Evolutionary conservation across 75 land plant genomes (phyloP), one percentile per base, ranked within the genome.

Genomic region (Pinus tabuliformis): DNA sequence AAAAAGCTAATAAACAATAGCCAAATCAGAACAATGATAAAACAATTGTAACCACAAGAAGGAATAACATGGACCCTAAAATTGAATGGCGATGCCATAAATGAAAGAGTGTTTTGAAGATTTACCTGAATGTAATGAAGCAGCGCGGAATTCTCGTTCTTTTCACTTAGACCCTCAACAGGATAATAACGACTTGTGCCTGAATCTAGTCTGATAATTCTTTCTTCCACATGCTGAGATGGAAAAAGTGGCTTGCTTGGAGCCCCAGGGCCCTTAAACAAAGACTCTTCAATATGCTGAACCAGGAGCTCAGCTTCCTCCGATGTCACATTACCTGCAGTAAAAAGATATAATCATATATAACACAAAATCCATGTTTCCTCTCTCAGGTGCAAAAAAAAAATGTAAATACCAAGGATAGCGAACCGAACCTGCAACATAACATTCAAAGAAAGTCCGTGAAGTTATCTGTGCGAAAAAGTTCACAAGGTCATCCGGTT

Each of bases 91-190:
- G 52, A 68, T 36, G 52, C 14, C 45, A 39, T 7, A 39, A 18
- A 39, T 33, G 30, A 18, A 33, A 30, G n/a, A 16, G 68, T 68
- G 42, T 37, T 30, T 6, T 68, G 22, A n/a, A 20, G 49, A 20
- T 39, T 18, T 82, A 94, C 99, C 91, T 97, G 99, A 77, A 97
- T 86, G 80, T 94, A 94, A 70, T 89, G 83, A 57, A 90, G 83
- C 14, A 97, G 68, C 5, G 95, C 87, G 71, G 99, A 97, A 86
- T 97, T 97, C 28, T 91, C 93, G 81, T 97, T 91, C 76, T 71
- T 78, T 58, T 81, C 76, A 82, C 94, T 97, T 30, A 91, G 78
- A 58, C 88, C 90, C 68, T 85, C 80, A 21, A 83, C 77, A 33
- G 93, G 85, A 72, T 87, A 97, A 70, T 84, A 82, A 68, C 73